Conservation (phyloP, 306 rosid species). For the Trifolium dubium region DNA sequence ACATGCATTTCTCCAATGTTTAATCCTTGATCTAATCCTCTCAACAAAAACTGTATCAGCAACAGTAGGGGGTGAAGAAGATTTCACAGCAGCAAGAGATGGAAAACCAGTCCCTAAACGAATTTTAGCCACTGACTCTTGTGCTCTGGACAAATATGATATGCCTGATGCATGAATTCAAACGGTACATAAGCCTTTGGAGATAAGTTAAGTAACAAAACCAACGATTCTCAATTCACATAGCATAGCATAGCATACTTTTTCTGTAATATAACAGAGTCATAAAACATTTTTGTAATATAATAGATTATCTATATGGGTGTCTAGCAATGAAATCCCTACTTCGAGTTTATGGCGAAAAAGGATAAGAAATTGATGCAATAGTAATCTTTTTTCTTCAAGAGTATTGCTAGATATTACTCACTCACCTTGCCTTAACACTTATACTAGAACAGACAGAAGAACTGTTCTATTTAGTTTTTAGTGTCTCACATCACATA, state of each 20-base stretch:
- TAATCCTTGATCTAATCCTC: conserved; percentile 70
- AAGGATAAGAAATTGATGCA: background rate
- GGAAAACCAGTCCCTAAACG: conserved; percentile 53
- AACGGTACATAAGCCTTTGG: background rate
- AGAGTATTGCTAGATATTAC: conserved; percentile 12
- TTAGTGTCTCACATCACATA: conserved; percentile 1
- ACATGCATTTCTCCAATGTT: conserved; percentile 63
- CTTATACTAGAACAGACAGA: background rate
- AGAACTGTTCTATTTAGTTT: conserved; percentile 3
- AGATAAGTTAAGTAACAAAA: conserved; percentile 23
- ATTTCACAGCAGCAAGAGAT: conserved; percentile 38
- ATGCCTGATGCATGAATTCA: conserved; percentile 60
- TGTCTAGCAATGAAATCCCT: background rate
- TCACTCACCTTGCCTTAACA: background rate
- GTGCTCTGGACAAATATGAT: conserved; percentile 84
- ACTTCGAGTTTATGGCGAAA: background rate
- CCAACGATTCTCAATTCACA: conserved; percentile 22
- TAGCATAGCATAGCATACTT: conserved; percentile 13
- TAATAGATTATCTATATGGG: background rate
- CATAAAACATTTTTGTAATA: background rate
- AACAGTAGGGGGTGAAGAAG: conserved; percentile 55
- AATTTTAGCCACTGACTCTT: conserved; percentile 67
- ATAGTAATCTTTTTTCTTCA: background rate
- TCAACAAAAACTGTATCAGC: conserved; percentile 73
- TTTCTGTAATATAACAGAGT: conserved; percentile 12